These are phyloP conservation scores for Scutellaria galericulata DNA, from an alignment of 257 asterid genomes.

Conservation along the genomic window DNA sequence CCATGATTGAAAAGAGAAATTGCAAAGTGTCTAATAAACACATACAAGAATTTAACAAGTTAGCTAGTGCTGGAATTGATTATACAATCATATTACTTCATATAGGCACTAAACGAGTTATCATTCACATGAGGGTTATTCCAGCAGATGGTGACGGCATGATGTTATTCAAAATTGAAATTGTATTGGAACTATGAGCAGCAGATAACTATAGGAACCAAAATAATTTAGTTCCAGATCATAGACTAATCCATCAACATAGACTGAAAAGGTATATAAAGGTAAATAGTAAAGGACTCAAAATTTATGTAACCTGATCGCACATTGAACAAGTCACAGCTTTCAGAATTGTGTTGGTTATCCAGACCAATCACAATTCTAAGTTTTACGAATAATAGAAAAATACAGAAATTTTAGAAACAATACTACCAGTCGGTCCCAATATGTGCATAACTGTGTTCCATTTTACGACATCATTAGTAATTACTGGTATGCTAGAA, in stretches of 20 bases:
- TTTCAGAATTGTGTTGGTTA: neutral
- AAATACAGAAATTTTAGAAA: neutral
- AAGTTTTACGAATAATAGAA: neutral
- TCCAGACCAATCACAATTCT: constrained; percentile 6
- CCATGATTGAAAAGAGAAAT: too few species aligned
- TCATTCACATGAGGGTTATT: constrained; percentile 16
- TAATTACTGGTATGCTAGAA: neutral
- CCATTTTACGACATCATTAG: neutral
- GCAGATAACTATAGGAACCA: constrained; percentile 17
- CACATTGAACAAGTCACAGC: constrained; percentile 9
- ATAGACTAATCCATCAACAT: constrained; percentile 26
- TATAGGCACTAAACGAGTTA: constrained; percentile 10
- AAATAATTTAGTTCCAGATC: constrained; percentile 13
- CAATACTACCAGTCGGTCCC: constrained; percentile 11
- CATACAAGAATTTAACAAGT: neutral
- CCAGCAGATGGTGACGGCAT: constrained; percentile 9
- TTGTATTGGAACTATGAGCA: neutral
- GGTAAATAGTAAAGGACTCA: constrained; percentile 6
- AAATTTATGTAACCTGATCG: constrained; percentile 3
- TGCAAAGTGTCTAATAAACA: neutral
- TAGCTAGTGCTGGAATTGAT: constrained; percentile 13
- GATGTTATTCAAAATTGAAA: constrained; percentile 4
- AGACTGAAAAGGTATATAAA: constrained; percentile 16
- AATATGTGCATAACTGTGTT: neutral
- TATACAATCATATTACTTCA: constrained; percentile 6